A percentile compares a stretch with the other conserved stretches of the same genome.
These are phyloP conservation scores for Anthracocystis panici-leucophaei DNA, from an alignment of 1,284 basidiomycete species.

Conservation along the genomic window DNA sequence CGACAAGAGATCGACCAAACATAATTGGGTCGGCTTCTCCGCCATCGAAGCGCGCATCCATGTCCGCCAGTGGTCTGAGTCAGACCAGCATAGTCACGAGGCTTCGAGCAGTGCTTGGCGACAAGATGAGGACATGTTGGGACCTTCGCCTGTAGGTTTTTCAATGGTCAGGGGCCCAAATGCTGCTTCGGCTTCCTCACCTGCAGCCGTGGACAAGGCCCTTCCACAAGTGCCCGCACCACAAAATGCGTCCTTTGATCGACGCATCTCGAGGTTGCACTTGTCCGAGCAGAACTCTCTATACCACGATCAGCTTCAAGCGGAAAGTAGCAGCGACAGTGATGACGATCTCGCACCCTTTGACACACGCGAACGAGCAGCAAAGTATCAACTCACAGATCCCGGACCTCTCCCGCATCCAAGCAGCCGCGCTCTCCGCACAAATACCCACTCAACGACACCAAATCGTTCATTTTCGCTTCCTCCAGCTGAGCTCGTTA, in stretches of 20 bases:
- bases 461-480: slow-evolving; percentile 19
- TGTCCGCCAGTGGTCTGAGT: slow-evolving; percentile 28
- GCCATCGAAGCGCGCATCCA: slow-evolving; percentile 39
- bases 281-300: slow-evolving; percentile 26
- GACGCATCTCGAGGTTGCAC: slow-evolving; percentile 31
- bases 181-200: not conserved
- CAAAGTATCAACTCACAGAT: slow-evolving; percentile 35
- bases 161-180: slow-evolving; percentile 12
- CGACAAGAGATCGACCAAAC: slow-evolving; percentile 40
- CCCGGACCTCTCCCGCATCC: slow-evolving; percentile 21
- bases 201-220: slow-evolving; percentile 21
- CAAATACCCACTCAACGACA: not conserved
- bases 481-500: slow-evolving; percentile 24
- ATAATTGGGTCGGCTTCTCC: slow-evolving; percentile 52
- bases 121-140: not conserved
- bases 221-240: slow-evolving; percentile 31
- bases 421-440: not conserved
- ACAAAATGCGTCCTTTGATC: slow-evolving; percentile 41
- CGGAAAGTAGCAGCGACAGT: slow-evolving; percentile 33
- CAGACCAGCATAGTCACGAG: not conserved
- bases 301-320: slow-evolving; percentile 37
- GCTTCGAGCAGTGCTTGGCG: not conserved
- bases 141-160: slow-evolving; percentile 14
- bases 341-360: slow-evolving; percentile 10
- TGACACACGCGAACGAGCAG: slow-evolving; percentile 10